Percentiles rank a stretch among this genome's conserved stretches.
Evolutionary conservation across 2,329 filamentous ascomycete genomes (phyloP).

Genomic region (Sporothrix variecibatus): DNA sequence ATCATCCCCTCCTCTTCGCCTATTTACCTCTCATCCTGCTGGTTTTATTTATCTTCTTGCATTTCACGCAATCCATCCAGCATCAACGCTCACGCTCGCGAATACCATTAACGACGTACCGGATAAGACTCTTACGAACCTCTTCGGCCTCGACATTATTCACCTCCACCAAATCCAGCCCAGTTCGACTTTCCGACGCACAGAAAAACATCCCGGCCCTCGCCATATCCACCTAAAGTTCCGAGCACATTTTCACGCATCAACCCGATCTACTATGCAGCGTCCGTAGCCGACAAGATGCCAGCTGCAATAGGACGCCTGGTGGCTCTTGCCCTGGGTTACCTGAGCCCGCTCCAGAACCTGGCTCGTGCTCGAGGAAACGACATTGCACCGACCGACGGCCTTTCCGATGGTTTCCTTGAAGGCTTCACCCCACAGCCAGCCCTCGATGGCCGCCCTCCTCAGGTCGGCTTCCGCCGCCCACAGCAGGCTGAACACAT

Average conservation of each 20-base stretch:
- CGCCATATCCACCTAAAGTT: background rate
- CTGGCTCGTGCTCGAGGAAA: background rate
- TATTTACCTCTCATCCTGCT: background rate
- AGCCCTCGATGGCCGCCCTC: constrained; percentile 29
- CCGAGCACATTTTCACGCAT: no score
- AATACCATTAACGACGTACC: background rate
- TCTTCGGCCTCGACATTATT: background rate
- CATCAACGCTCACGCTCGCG: background rate
- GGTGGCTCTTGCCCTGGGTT: constrained; percentile 25
- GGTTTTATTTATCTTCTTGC: background rate
- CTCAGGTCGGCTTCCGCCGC: constrained; percentile 30
- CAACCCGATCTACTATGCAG: constrained; percentile 19
- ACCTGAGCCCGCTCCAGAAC: constrained; percentile 8
- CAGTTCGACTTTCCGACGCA: background rate
- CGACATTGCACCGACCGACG: background rate
- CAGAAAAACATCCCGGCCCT: background rate
- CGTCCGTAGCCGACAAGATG: constrained; percentile 20
- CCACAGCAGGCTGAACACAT: constrained; percentile 28
- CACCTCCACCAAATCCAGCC: background rate
- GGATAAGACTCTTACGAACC: background rate
- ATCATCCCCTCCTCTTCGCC: background rate
- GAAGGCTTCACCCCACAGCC: constrained; percentile 25
- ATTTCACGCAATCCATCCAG: background rate
- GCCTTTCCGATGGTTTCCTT: constrained; percentile 6
- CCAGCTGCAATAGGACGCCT: constrained; percentile 27